Evolutionary conservation across 208 protist species (phyloP), one percentile per base, ranked within the genome.

Genomic region (Naegleria gruberi): DNA sequence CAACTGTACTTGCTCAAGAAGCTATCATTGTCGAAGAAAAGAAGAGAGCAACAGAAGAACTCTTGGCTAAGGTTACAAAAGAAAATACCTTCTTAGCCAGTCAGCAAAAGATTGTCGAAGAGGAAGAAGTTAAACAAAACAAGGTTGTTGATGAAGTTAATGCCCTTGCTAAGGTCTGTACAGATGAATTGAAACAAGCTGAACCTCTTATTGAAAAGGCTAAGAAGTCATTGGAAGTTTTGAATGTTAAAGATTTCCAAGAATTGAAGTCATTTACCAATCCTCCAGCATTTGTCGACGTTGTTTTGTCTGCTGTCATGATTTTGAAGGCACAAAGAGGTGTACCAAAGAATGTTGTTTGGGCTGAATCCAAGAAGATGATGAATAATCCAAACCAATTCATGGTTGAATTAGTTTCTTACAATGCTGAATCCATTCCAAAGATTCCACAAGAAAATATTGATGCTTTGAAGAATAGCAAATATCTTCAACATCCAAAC

Each of bases 261-360:
- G 98, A 99, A 94, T 94, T 99, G 57, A 99, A 99, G 93, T 98
- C 98, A 87, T 95, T 99, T 41, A 95, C 95, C 74, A 98, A 97
- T 91, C 98, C 98, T 55, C 97, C 98, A 74, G 94, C 95, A 2
- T 96, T 97, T 91, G 97, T 99, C 55, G 95, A 96, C 87, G 97
- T 97, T 94, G 97, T 99, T 17, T 97, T 97, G 41, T 97, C 97
- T 86, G 98, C 98, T 84, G 97, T 99, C 42, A 94, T 97, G 77
- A 95, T 98, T 77, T 94, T 99, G 23, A 96, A 97, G 37, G 95
- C 96, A n/a, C 96, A 97, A 92, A 88, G 44, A 87, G 88, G 92
- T 90, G 40, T 91, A 92, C 95, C 96, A 34, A 94, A 95, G 57
- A 93, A 95, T 77, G 96, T 97, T 89, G 94, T 93, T 44, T 99